Percentiles rank a stretch among this genome's conserved stretches.
phyloP scores from a whole-genome alignment of 1,284 basidiomycete species.

The Psilocybe mexicana region DNA sequence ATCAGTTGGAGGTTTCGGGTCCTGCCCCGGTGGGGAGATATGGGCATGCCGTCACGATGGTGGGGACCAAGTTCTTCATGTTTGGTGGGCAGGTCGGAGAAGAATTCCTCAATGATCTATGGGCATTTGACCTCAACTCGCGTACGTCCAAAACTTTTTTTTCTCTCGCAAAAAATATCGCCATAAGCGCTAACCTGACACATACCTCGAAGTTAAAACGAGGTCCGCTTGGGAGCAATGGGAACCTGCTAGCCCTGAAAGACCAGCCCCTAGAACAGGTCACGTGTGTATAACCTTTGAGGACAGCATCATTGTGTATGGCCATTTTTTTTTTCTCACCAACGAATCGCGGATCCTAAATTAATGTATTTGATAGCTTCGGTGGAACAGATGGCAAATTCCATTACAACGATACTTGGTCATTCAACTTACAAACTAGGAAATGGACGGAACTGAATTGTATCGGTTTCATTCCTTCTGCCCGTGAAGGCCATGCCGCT shows the following conservation, averaged over 20 bases:
- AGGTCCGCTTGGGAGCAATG: conserved; percentile 81
- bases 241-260: conserved; percentile 60
- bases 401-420: conserved; percentile 99
- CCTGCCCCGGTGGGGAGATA: conserved; percentile 87
- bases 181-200: neutral
- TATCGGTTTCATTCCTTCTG: conserved; percentile 96
- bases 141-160: conserved; percentile 51
- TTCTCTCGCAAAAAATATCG: neutral
- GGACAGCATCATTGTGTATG: conserved; percentile 86
- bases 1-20: conserved; percentile 77
- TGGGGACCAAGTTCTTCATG: conserved; percentile 89
- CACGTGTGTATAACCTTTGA: conserved; percentile 88
- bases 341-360: conserved; percentile 1
- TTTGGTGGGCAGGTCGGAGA: conserved; percentile 98
- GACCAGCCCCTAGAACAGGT: conserved; percentile 89
- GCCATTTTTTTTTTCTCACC: conserved; percentile 15
- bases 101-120: conserved; percentile 94
- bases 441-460: conserved; percentile 94
- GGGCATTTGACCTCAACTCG: conserved; percentile 95
- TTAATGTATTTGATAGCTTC: conserved; percentile 57
- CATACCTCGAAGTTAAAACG: conserved; percentile 55
- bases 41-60: conserved; percentile 94
- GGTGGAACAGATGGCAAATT: conserved; percentile 98
- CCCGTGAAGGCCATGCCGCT: conserved; percentile 96
- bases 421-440: conserved; percentile 83